Conservation (phyloP, 306 rosid species). For the Oemleria cerasiformis region DNA sequence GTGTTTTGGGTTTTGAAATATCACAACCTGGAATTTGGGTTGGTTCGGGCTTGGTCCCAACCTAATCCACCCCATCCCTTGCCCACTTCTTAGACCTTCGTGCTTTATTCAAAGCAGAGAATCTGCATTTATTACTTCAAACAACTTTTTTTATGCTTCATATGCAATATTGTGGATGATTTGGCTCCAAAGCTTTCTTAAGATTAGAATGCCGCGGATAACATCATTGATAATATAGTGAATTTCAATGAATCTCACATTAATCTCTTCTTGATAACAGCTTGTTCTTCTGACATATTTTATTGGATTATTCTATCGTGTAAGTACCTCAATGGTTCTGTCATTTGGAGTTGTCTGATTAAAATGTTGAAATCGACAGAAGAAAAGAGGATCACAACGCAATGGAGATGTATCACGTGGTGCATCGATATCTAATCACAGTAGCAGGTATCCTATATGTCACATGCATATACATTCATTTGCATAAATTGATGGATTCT, state of each 20-base stretch:
- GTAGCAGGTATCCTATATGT: conserved; percentile 60
- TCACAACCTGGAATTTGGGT: neutral
- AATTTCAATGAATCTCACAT: neutral
- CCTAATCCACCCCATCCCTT: neutral
- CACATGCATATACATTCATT: neutral
- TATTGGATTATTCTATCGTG: conserved; percentile 17
- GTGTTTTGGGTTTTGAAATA: neutral
- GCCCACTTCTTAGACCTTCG: neutral
- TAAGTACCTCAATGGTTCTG: conserved; percentile 23
- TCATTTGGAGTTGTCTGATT: conserved; percentile 15
- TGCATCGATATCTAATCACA: conserved; percentile 49
- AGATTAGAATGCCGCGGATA: neutral
- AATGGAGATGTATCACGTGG: conserved; percentile 48
- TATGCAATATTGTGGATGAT: conserved; percentile 1
- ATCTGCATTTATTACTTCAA: neutral
- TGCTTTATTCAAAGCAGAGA: neutral
- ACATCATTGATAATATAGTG: neutral
- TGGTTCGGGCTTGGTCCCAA: neutral
- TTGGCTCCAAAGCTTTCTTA: conserved; percentile 7
- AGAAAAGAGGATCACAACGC: conserved; percentile 59
- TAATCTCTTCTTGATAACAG: neutral
- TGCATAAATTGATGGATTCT: too few species aligned
- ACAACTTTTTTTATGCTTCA: neutral
- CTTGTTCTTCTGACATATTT: conserved; percentile 3
- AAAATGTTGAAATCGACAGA: conserved; percentile 53